Conservation (phyloP, 2,329 filamentous ascomycete genomes). For the Aspergillus niger region DNA sequence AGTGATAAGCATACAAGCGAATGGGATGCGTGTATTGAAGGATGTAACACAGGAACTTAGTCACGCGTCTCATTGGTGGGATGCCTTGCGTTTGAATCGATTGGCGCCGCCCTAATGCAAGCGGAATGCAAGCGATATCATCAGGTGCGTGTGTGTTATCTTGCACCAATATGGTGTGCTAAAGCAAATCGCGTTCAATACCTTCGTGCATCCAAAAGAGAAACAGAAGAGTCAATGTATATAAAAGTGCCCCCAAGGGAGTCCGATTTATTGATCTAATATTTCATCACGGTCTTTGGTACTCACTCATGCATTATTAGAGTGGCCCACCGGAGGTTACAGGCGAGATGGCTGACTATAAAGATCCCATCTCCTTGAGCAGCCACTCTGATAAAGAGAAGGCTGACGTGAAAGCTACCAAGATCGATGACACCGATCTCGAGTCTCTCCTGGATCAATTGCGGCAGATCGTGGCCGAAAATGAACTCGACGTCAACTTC, state of each 20-base stretch:
- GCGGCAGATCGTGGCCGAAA: not conserved
- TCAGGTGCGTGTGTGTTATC: not conserved
- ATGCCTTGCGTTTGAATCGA: not conserved
- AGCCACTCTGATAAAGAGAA: not conserved
- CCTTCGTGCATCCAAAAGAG: not conserved
- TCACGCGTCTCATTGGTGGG: not conserved
- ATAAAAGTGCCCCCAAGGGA: not conserved
- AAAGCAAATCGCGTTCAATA: too few relatives aligned
- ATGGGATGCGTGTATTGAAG: too few relatives aligned
- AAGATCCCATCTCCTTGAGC: not conserved
- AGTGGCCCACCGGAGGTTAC: not conserved
- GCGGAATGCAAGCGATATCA: not conserved
- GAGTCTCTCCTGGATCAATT: not conserved
- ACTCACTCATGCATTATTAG: not conserved
- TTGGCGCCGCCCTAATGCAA: not conserved
- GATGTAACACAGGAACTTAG: too few relatives aligned
- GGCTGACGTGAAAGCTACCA: not conserved
- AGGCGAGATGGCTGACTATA: not conserved
- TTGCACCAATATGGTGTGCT: not conserved
- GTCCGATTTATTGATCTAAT: not conserved
- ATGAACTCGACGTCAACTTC: conserved; percentile 4
- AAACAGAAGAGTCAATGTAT: not conserved
- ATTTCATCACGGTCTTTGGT: too few relatives aligned
- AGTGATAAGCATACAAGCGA: too few relatives aligned
- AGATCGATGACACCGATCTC: not conserved